A percentile compares a stretch with the other conserved stretches of the same genome.
These are phyloP conservation scores for Hypoxylon sp. DNA, from an alignment of 2,329 filamentous ascomycete genomes.

Conservation along the genomic window DNA sequence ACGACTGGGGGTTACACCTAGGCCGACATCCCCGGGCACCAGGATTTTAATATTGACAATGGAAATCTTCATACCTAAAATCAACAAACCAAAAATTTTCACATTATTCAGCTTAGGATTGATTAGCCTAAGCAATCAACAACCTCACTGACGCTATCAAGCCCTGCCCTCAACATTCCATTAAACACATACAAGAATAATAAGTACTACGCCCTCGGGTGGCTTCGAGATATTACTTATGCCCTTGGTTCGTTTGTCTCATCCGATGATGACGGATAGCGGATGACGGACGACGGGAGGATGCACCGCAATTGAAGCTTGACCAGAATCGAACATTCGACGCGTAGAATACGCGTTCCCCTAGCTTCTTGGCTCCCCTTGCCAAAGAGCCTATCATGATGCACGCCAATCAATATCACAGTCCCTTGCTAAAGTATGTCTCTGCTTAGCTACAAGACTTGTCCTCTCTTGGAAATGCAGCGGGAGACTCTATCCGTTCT, in stretches of 20 bases:
- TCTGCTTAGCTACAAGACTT: constrained; percentile 28
- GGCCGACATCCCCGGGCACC: constrained; percentile 17
- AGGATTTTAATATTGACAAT: constrained; percentile 34
- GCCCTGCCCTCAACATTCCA: constrained; percentile 1
- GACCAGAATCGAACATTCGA: constrained; percentile 26
- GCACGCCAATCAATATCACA: constrained; percentile 37
- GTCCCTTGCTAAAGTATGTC: constrained; percentile 27
- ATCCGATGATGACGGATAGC: neutral
- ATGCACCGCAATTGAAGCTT: constrained; percentile 23
- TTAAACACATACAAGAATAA: constrained; percentile 1
- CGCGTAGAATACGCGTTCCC: constrained; percentile 38
- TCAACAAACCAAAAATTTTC: constrained; percentile 28
- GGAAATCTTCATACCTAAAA: constrained; percentile 33
- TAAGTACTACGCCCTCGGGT: neutral
- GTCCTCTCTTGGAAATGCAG: constrained; percentile 36
- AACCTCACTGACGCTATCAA: constrained; percentile 3
- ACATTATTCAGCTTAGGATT: constrained; percentile 18
- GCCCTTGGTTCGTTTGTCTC: constrained; percentile 4
- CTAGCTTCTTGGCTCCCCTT: constrained; percentile 30
- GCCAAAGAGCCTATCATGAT: constrained; percentile 30
- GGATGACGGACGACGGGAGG: constrained; percentile 3
- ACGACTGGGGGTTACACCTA: neutral
- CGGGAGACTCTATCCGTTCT: constrained; percentile 41
- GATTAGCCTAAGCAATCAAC: neutral
- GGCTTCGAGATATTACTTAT: constrained; percentile 1